Evolutionary conservation across 2,329 filamentous ascomycete genomes (phyloP).

Genomic region (Cadophora malorum): DNA sequence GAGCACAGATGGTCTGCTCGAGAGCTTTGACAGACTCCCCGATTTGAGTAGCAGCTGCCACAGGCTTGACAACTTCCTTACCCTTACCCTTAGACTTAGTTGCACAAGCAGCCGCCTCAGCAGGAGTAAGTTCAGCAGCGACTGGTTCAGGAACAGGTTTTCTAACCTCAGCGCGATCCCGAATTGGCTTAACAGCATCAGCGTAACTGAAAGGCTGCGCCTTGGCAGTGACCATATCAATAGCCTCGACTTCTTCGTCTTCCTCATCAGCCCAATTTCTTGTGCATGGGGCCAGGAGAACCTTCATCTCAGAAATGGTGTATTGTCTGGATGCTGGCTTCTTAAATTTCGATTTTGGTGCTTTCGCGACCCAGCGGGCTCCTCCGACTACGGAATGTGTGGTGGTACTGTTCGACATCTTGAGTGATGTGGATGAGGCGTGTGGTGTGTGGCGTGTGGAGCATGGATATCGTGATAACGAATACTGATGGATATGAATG

Average conservation of each 20-base stretch:
- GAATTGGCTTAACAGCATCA: background rate
- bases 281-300: background rate
- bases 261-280: constrained; percentile 2
- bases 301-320: background rate
- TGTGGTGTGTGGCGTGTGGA: background rate
- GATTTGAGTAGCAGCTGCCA: background rate
- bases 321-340: background rate
- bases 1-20: background rate
- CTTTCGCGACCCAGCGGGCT: background rate
- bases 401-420: background rate
- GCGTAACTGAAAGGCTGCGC: background rate
- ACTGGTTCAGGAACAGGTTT: background rate
- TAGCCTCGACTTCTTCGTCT: background rate
- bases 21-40: background rate
- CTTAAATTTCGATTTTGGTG: background rate
- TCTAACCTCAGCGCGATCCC: background rate
- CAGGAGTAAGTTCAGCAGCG: background rate
- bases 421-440: background rate
- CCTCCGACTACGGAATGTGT: background rate
- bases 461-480: background rate
- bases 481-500: background rate
- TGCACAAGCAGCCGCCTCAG: background rate
- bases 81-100: background rate
- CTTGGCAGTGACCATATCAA: background rate
- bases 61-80: background rate